These are phyloP conservation scores for Leishmania major DNA, from an alignment of 208 protist species.

Conservation along the genomic window DNA sequence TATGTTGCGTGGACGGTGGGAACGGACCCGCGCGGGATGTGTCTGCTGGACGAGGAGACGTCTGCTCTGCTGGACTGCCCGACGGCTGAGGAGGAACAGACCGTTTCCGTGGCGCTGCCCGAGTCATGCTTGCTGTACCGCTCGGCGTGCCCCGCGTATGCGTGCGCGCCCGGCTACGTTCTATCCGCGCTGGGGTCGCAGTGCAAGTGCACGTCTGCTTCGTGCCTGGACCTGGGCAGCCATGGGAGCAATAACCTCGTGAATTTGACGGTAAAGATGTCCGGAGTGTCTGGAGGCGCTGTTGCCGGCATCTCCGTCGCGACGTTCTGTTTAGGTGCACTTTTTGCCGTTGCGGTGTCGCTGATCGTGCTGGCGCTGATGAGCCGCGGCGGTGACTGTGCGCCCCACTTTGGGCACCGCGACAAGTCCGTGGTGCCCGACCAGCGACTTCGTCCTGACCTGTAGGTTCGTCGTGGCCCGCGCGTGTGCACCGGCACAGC, in stretches of 20 bases:
- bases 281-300: slow-evolving; percentile 14
- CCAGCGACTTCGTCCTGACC: too few species aligned
- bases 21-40: slow-evolving; percentile 36
- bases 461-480: background rate
- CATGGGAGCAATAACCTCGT: background rate
- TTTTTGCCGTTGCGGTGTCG: slow-evolving; percentile 1
- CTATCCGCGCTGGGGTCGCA: background rate
- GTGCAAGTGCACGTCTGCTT: slow-evolving; percentile 10
- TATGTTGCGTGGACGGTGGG: slow-evolving; percentile 37
- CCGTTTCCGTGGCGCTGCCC: slow-evolving; percentile 5
- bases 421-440: background rate
- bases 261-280: slow-evolving; percentile 5
- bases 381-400: slow-evolving; percentile 3
- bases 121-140: slow-evolving; percentile 18
- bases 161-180: slow-evolving; percentile 18
- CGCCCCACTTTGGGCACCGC: background rate
- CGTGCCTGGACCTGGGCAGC: background rate
- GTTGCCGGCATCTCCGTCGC: slow-evolving; percentile 18
- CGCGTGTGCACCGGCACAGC: background rate
- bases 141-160: slow-evolving; percentile 14
- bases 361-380: slow-evolving; percentile 7
- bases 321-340: slow-evolving; percentile 8
- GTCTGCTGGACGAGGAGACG: slow-evolving; percentile 42
- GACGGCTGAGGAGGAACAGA: slow-evolving; percentile 10
- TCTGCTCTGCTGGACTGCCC: slow-evolving; percentile 34